Percentiles rank a stretch among this genome's conserved stretches.
Conservation (phyloP, 2,329 filamentous ascomycete genomes). For the Aspergillus carbonarius region DNA sequence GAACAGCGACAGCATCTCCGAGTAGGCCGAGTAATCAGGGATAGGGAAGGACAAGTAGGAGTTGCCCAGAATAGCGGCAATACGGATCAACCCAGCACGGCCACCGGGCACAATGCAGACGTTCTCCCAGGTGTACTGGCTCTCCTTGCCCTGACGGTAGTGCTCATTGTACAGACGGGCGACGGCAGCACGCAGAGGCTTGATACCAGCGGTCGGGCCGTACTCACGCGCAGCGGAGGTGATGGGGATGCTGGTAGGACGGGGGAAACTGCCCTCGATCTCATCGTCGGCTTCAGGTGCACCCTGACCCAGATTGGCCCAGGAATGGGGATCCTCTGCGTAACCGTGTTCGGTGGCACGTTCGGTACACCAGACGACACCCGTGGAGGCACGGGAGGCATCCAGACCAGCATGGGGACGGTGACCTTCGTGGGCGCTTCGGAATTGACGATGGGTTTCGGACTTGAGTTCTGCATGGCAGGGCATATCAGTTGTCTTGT, state of each 20-base stretch:
- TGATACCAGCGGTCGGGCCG: slow-evolving; percentile 90
- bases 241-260: slow-evolving; percentile 76
- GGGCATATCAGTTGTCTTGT: slow-evolving; percentile 6
- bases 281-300: slow-evolving; percentile 93
- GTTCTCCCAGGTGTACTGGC: slow-evolving; percentile 95
- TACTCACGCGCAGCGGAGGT: slow-evolving; percentile 81
- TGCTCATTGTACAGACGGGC: slow-evolving; percentile 91
- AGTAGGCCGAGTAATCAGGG: slow-evolving; percentile 94
- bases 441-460: slow-evolving; percentile 84
- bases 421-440: slow-evolving; percentile 85
- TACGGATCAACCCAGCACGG: slow-evolving; percentile 86
- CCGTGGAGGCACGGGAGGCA: slow-evolving; percentile 81
- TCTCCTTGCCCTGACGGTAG: slow-evolving; percentile 81
- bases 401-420: slow-evolving; percentile 89
- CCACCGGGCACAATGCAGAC: slow-evolving; percentile 95
- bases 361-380: slow-evolving; percentile 75
- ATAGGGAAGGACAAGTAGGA: slow-evolving; percentile 93
- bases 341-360: slow-evolving; percentile 87
- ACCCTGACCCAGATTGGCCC: slow-evolving; percentile 94
- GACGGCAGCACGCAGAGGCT: slow-evolving; percentile 82
- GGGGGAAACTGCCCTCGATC: slow-evolving; percentile 82
- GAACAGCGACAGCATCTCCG: slow-evolving; percentile 94
- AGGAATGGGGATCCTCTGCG: slow-evolving; percentile 73
- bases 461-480: slow-evolving; percentile 67
- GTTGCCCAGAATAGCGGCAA: slow-evolving; percentile 90